phyloP scores from a whole-genome alignment of 495 filamentous ascomycete species.

The Platismatia glauca region DNA sequence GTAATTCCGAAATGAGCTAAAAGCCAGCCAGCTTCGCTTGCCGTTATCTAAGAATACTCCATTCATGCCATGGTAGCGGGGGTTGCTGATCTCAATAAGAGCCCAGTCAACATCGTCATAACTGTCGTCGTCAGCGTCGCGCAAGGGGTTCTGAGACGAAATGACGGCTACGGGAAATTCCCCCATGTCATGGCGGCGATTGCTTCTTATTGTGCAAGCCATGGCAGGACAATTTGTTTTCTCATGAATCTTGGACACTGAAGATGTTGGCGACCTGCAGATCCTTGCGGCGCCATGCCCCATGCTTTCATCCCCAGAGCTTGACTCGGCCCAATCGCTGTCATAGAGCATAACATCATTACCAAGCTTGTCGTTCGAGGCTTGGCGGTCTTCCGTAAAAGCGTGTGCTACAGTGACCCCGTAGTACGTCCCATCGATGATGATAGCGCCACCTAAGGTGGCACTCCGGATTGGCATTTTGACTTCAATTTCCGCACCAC shows the following conservation, averaged over 20 bases:
- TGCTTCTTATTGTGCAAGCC: neutral
- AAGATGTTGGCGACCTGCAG: neutral
- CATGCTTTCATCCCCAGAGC: neutral
- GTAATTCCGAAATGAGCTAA: neutral
- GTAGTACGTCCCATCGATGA: neutral
- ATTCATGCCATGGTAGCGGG: neutral
- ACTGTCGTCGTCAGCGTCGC: neutral
- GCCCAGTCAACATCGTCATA: slow-evolving; percentile 5
- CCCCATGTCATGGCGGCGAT: neutral
- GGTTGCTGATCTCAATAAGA: slow-evolving; percentile 1
- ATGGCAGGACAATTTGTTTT: neutral
- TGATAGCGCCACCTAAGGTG: neutral
- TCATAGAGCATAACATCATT: neutral
- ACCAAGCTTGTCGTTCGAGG: neutral
- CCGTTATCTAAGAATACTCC: neutral
- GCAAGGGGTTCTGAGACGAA: neutral
- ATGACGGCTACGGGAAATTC: neutral
- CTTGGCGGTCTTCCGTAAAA: neutral
- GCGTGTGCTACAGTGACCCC: slow-evolving; percentile 1
- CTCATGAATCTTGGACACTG: neutral
- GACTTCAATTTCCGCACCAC: neutral
- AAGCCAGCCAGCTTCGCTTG: neutral
- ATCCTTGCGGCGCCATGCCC: neutral
- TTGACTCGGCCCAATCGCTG: neutral
- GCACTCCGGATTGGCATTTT: neutral